A percentile compares a stretch with the other conserved stretches of the same genome.
Conservation (phyloP, 129 eudicot genomes). For the Glebionis coronaria region DNA sequence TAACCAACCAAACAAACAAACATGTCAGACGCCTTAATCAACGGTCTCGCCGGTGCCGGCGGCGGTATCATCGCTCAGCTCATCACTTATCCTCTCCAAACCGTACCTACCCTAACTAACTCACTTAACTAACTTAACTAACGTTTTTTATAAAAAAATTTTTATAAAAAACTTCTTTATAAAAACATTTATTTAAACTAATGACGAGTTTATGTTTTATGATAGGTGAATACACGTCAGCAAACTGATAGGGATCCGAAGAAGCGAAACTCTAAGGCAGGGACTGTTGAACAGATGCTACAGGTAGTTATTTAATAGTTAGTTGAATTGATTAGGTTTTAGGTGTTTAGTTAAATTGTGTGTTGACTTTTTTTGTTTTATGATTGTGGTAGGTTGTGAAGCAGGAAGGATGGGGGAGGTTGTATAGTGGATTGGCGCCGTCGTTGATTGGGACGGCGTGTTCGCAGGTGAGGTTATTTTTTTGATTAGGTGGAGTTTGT, state of each 20-base stretch:
- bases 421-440: constrained; percentile 79
- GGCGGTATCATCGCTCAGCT: constrained; percentile 99
- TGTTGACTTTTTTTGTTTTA: neutral
- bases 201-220: neutral
- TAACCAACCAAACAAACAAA: neutral
- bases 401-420: constrained; percentile 87
- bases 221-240: constrained; percentile 89
- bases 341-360: neutral
- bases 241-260: constrained; percentile 85
- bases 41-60: constrained; percentile 96
- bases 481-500: no score
- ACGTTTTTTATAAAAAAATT: neutral
- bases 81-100: constrained; percentile 93
- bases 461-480: constrained; percentile 80
- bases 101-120: constrained; percentile 35
- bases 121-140: neutral
- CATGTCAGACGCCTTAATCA: constrained; percentile 96
- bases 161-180: no score
- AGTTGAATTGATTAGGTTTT: neutral
- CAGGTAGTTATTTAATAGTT: constrained; percentile 36
- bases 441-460: constrained; percentile 93
- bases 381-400: constrained; percentile 56
- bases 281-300: constrained; percentile 66
- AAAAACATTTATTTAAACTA: neutral
- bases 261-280: constrained; percentile 51